phyloP scores from a whole-genome alignment of 2,329 filamentous ascomycete genomes.

The Phialophora tarda region DNA sequence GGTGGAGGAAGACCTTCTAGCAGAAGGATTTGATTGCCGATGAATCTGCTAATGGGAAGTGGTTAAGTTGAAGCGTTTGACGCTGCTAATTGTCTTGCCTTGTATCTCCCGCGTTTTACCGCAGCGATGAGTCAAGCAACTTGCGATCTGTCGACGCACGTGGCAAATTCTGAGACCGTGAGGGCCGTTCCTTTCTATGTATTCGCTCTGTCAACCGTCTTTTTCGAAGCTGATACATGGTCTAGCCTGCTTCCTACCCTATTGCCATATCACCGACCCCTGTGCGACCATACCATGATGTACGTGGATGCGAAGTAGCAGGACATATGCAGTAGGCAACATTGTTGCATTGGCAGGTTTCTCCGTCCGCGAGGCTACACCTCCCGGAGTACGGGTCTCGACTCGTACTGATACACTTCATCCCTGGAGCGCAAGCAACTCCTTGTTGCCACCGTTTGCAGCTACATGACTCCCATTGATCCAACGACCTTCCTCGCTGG shows the following conservation, averaged over 20 bases:
- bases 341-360: not conserved
- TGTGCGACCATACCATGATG: not conserved
- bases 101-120: not conserved
- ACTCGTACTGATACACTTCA: conserved; percentile 21
- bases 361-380: not conserved
- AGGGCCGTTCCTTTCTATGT: not conserved
- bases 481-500: conserved; percentile 54
- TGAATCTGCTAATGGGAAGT: not conserved
- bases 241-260: not conserved
- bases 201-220: not conserved
- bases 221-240: not conserved
- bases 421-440: conserved; percentile 21
- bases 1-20: not conserved
- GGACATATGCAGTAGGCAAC: not conserved
- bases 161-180: not conserved
- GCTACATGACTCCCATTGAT: conserved; percentile 53
- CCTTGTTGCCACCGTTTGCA: conserved; percentile 43
- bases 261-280: not conserved
- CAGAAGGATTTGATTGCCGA: not conserved
- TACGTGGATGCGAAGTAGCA: not conserved
- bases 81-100: not conserved
- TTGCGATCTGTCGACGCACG: not conserved
- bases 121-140: not conserved
- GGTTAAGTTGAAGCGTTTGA: not conserved
- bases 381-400: not conserved